Percentiles rank a stretch among this genome's conserved stretches.
Evolutionary conservation across 305 asterid genomes (phyloP).

Genomic region (Fraxinus ornus): DNA sequence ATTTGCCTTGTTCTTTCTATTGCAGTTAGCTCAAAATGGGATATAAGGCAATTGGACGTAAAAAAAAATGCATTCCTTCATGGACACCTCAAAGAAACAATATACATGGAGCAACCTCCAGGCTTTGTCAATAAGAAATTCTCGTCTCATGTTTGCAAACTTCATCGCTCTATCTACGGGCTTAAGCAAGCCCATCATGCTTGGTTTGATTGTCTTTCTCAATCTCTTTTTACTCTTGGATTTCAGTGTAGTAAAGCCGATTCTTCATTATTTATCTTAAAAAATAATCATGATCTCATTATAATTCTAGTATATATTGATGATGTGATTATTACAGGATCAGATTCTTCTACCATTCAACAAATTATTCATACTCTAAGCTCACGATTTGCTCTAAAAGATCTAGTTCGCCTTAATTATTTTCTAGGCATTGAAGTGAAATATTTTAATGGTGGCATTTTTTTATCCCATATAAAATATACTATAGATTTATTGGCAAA

Average conservation of each 20-base stretch:
- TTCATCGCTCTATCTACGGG: background rate
- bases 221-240: background rate
- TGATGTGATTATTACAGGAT: background rate
- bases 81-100: too few species aligned
- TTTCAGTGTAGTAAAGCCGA: background rate
- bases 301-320: too few species aligned
- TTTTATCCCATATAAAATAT: too few species aligned
- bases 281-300: background rate
- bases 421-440: background rate
- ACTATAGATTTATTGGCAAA: background rate
- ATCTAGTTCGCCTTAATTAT: background rate
- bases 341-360: background rate
- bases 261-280: too few species aligned
- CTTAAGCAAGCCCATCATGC: background rate
- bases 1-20: too few species aligned
- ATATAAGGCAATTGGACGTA: too few species aligned
- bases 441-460: too few species aligned
- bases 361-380: background rate
- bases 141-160: background rate
- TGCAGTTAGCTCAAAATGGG: too few species aligned
- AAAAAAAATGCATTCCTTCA: too few species aligned
- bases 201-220: background rate
- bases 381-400: background rate
- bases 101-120: background rate
- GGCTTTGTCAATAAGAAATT: too few species aligned